phyloP scores from a whole-genome alignment of 306 rosid genomes.

The Hylodesmum podocarpum region DNA sequence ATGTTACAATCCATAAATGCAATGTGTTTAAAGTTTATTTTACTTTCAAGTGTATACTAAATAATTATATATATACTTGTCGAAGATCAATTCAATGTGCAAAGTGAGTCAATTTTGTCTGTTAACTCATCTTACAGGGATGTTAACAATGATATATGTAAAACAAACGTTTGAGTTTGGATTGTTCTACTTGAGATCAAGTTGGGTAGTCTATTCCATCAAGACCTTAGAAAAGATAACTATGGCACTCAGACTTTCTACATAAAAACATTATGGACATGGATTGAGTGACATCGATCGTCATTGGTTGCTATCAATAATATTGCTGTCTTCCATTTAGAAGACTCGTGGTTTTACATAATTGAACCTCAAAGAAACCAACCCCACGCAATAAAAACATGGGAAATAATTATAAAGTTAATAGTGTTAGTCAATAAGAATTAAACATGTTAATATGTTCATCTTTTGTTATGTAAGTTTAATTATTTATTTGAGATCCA shows the following conservation, averaged over 20 bases:
- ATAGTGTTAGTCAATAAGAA: background rate
- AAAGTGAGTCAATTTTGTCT: background rate
- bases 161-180: constrained; percentile 9
- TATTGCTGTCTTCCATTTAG: constrained; percentile 20
- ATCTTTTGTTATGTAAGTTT: background rate
- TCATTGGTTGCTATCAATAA: background rate
- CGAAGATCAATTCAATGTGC: background rate
- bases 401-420: background rate
- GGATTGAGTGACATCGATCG: background rate
- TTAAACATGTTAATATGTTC: background rate
- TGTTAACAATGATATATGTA: constrained; percentile 11
- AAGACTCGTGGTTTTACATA: background rate
- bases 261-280: background rate
- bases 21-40: background rate
- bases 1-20: too few species aligned
- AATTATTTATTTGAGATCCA: background rate
- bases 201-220: background rate
- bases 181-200: background rate
- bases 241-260: background rate
- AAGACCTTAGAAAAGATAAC: background rate
- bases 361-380: background rate
- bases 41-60: background rate
- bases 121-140: background rate
- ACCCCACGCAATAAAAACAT: background rate
- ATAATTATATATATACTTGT: background rate